These are phyloP conservation scores for Neurospora crassa DNA, from an alignment of 2,329 filamentous ascomycete species.

Conservation along the genomic window DNA sequence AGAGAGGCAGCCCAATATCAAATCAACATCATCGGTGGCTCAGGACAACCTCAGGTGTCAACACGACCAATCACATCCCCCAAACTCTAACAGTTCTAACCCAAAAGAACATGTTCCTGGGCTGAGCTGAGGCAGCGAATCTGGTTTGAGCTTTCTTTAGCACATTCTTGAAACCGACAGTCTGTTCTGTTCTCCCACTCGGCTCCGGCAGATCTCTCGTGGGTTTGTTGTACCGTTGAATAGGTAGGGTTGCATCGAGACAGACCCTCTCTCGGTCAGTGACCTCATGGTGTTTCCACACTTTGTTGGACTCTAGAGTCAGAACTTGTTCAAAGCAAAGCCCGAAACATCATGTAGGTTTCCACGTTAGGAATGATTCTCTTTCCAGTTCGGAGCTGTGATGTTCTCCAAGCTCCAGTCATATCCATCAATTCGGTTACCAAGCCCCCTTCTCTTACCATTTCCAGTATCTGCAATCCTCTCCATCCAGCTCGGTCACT, in stretches of 20 bases:
- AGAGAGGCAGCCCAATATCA: conserved; percentile 16
- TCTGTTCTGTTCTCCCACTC: neutral
- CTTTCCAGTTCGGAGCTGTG: neutral
- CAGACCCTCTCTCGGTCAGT: neutral
- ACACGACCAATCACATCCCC: neutral
- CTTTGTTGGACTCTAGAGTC: neutral
- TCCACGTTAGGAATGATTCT: neutral
- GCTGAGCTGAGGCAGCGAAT: conserved; percentile 11
- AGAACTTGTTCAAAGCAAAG: neutral
- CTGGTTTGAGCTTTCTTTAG: conserved; percentile 1
- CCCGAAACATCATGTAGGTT: neutral
- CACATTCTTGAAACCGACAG: neutral
- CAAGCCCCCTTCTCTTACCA: neutral
- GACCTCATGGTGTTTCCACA: neutral
- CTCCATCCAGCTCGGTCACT: neutral
- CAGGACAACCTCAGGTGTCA: conserved; percentile 3
- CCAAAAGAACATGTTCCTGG: neutral
- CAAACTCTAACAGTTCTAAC: neutral
- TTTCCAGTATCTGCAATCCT: neutral
- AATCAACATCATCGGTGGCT: conserved; percentile 1
- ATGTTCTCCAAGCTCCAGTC: neutral
- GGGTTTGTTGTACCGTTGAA: neutral
- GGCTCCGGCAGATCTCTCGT: neutral
- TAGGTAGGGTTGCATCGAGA: neutral
- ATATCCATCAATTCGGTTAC: neutral